Base-by-base conservation (phyloP, 2,329 filamentous ascomycete genomes). In the Beauveria australis region DNA sequence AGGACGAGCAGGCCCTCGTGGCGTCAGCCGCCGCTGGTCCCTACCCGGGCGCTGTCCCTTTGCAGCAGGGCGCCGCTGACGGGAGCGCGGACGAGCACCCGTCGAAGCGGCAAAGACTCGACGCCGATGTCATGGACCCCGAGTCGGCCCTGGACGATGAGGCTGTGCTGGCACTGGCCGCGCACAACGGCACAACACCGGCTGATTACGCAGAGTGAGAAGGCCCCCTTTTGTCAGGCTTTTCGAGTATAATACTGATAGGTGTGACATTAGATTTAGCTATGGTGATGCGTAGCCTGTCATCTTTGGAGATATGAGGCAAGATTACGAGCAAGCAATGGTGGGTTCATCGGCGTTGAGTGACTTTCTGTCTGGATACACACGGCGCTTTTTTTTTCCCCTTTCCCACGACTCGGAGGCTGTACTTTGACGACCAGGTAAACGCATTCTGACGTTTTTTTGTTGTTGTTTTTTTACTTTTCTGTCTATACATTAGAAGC, bases 81-180 rank as follows among this genome's bases (percentile, higher is more conserved):
- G 40, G 14, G 18, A 12, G 8, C 9, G 54, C 59, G 7, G 71
- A 76, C 4, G 71, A 75, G 56, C 76, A 73, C 18, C 60, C 37
- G 16, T 67, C 72, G 4, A 81, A 80, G 63, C 73, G 78, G 10
- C 74, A 68, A 44, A 72, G 75, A 37, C 63, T 79, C 5, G 72
- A 74, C 14, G 69, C 70, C 4, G 68, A 67, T 3, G 67, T 70
- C 18, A 54, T 68, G n/a, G 64, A 68, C 12, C 71, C 74, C 16
- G 72, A 74, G 18, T 67, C 70, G 9, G 64, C 70, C 0, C 66
- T 79, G 16, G 77, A 80, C 30, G 79, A 81, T 61, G 78, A 80
- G 60, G 78, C 78, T 5, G 76, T 82, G 14, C 63, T 82, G 63
- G 78, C 76, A 8, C 67, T 82, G 47, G 76, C 78, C 19, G 76